These are phyloP conservation scores for Apiotrichum montevideense DNA, from an alignment of 1,284 basidiomycete genomes.

Conservation along the genomic window DNA sequence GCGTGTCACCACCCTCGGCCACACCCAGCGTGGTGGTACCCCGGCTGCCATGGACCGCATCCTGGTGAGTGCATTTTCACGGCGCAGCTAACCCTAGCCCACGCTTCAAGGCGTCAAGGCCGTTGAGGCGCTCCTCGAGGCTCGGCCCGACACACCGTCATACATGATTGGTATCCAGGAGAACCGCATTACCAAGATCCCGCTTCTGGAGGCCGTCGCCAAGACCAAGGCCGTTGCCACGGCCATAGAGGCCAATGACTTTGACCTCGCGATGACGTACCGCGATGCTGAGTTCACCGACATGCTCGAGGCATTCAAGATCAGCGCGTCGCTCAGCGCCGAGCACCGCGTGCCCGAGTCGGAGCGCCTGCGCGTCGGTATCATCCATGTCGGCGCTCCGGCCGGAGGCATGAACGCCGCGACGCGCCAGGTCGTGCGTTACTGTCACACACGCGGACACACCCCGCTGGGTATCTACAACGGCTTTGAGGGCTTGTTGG, in stretches of 20 bases:
- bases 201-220: slow-evolving; percentile 85
- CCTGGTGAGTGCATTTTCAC: slow-evolving; percentile 54
- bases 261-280: slow-evolving; percentile 75
- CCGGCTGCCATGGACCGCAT: slow-evolving; percentile 92
- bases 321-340: slow-evolving; percentile 61
- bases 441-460: slow-evolving; percentile 88
- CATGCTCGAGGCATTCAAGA: slow-evolving; percentile 73
- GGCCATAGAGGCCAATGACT: slow-evolving; percentile 78
- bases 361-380: slow-evolving; percentile 76
- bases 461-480: slow-evolving; percentile 87
- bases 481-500: slow-evolving; percentile 87
- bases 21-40: slow-evolving; percentile 90
- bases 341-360: slow-evolving; percentile 59
- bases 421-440: slow-evolving; percentile 86
- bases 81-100: slow-evolving; percentile 53
- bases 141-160: slow-evolving; percentile 82
- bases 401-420: slow-evolving; percentile 99
- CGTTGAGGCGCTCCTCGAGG: slow-evolving; percentile 80
- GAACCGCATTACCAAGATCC: slow-evolving; percentile 89
- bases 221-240: slow-evolving; percentile 79
- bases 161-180: slow-evolving; percentile 97
- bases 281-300: slow-evolving; percentile 91
- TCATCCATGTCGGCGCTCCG: slow-evolving; percentile 93
- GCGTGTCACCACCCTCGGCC: slow-evolving; percentile 94
- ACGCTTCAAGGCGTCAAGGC: slow-evolving; percentile 93